A percentile compares a stretch with the other conserved stretches of the same genome.
Conservation (phyloP, 2,329 filamentous ascomycete species). For the Cytospora paraplurivora region DNA sequence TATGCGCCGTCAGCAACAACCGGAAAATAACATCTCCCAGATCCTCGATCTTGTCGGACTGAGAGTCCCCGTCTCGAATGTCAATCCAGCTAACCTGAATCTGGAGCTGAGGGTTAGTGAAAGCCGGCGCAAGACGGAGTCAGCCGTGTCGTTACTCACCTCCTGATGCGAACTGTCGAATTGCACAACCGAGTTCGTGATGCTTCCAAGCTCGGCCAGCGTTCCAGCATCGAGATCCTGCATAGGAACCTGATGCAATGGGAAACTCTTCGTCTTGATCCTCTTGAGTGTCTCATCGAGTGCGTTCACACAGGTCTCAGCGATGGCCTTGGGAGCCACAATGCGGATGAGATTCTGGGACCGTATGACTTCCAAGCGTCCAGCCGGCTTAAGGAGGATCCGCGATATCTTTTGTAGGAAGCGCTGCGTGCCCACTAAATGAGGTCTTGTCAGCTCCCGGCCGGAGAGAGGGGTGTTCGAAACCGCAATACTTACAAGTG, state of each 20-base stretch:
- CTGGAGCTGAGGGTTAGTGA: conserved; percentile 22
- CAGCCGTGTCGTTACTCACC: conserved; percentile 20
- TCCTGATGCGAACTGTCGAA: conserved; percentile 36
- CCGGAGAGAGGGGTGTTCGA: background rate
- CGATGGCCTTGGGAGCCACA: conserved; percentile 40
- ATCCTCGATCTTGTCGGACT: conserved; percentile 40
- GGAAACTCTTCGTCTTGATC: conserved; percentile 33
- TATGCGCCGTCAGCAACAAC: conserved; percentile 44
- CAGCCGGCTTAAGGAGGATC: conserved; percentile 38
- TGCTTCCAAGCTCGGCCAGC: conserved; percentile 41
- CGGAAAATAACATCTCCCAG: conserved; percentile 49
- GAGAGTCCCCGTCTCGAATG: conserved; percentile 28
- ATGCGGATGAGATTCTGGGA: conserved; percentile 39
- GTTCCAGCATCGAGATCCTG: conserved; percentile 33
- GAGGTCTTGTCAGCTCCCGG: conserved; percentile 1
- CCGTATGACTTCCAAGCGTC: conserved; percentile 42
- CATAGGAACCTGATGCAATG: conserved; percentile 33
- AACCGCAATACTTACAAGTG: conserved; percentile 42
- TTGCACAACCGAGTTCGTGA: conserved; percentile 45
- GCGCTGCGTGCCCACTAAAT: conserved; percentile 39
- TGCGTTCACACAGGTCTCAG: conserved; percentile 40
- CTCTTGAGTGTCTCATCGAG: conserved; percentile 38
- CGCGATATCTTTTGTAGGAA: conserved; percentile 40
- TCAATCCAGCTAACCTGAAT: conserved; percentile 48
- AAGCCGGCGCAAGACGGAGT: background rate